Percentiles rank a stretch among this genome's conserved stretches.
These are phyloP conservation scores for Tolypocladium endophyticum DNA, from an alignment of 2,329 filamentous ascomycete species.

Conservation along the genomic window DNA sequence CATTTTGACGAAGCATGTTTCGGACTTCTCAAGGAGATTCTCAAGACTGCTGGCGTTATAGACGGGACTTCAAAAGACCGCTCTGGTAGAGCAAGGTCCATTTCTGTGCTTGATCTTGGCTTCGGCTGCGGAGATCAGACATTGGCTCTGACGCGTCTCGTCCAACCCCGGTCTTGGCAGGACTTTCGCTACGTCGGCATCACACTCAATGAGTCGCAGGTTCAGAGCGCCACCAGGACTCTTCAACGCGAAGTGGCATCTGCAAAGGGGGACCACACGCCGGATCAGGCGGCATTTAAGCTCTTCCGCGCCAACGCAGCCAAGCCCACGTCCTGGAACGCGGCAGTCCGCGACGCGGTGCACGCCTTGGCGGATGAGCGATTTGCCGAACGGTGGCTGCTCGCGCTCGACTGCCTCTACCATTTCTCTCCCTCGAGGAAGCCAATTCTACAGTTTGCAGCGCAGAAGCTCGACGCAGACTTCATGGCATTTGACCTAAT, in stretches of 20 bases:
- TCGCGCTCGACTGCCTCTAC: constrained; percentile 46
- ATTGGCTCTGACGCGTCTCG: constrained; percentile 27
- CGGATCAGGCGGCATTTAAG: constrained; percentile 13
- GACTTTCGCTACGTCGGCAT: constrained; percentile 40
- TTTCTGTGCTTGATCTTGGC: constrained; percentile 40
- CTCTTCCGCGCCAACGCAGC: constrained; percentile 41
- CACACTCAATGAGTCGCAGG: constrained; percentile 36
- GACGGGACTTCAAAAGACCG: constrained; percentile 1
- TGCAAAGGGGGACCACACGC: not conserved
- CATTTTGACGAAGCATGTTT: constrained; percentile 35
- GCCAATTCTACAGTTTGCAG: constrained; percentile 31
- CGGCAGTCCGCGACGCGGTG: constrained; percentile 12
- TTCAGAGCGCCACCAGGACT: constrained; percentile 21
- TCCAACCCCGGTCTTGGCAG: constrained; percentile 9
- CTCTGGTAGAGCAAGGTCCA: not conserved
- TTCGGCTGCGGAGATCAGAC: constrained; percentile 51
- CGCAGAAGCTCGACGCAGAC: constrained; percentile 29
- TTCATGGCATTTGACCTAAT: constrained; percentile 47
- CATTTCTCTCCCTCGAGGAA: constrained; percentile 43
- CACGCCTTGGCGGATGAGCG: constrained; percentile 12
- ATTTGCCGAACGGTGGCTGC: constrained; percentile 32
- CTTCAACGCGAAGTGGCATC: constrained; percentile 13
- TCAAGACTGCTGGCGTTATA: constrained; percentile 30
- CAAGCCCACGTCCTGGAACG: constrained; percentile 30
- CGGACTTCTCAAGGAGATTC: constrained; percentile 36